Base-by-base conservation (phyloP, 495 filamentous ascomycete genomes). In the Penicillium ucsense region DNA sequence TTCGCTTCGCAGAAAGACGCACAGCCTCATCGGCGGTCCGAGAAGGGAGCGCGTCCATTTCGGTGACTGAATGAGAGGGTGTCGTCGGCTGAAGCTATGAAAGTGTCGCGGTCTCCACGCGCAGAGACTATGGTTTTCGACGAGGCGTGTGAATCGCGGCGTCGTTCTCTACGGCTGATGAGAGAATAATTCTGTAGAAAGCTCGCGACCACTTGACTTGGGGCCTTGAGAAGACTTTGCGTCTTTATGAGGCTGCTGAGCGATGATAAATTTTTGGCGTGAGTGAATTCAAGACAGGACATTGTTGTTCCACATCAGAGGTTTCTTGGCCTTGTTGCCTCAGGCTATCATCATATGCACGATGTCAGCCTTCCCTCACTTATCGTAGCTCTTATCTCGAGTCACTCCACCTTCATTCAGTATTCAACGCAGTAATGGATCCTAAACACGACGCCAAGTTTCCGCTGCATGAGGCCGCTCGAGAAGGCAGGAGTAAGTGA, bases 391-490 rank as follows among this genome's bases (percentile, higher is more conserved):
- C 57, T 41, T 41, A 41, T 41, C 39, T 10, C 3, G 5, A 10
- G 10, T 41, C 39, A 20, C 39, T 41, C 41, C 41, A 43, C 41
- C 29, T 32, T 35, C 34, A 35, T 35, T 35, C 34, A 35, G 7
- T 10, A 32, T 44, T 35, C 41, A 47, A 34, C 46, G 31, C 46
- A 51, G 43, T 31, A 50, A 78, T 77, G 74, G 59, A 70, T 51
- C 40, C 67, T 6, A 60, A 62, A 37, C 55, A 67, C 20, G 63
- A 73, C 46, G 56, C 77, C 31, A 90, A 86, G 61, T 94, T 80
- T 61, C 85, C 86, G 44, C 82, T 96, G 39, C 92, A 98, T 57
- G 89, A 85, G 54, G 92, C 92, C 28, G 81, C 86, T 40, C 77
- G 92, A 46, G 88, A 95, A 63, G 90, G 92, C 33, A 86, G 78